Conservation (phyloP, 306 rosid genomes). For the Sesbania bispinosa region DNA sequence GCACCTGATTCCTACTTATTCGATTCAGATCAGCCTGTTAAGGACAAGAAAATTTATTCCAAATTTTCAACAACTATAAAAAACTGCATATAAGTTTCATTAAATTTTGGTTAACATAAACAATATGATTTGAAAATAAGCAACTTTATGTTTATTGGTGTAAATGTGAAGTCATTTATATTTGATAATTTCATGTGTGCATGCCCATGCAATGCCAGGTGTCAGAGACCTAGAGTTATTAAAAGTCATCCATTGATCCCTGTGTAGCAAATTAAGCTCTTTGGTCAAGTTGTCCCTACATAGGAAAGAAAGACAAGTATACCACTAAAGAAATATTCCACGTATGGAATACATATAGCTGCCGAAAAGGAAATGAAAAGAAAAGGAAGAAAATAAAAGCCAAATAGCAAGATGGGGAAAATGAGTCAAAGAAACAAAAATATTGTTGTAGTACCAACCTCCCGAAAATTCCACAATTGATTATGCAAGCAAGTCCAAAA, state of each 20-base stretch:
- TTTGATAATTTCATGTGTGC: background rate
- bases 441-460: slow-evolving; percentile 42
- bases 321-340: background rate
- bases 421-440: background rate
- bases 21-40: slow-evolving; percentile 81
- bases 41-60: slow-evolving; percentile 21
- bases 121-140: background rate
- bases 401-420: background rate
- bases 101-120: background rate
- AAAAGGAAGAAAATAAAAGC: too few relatives aligned
- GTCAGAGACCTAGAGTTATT: background rate
- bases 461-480: slow-evolving; percentile 81
- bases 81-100: background rate
- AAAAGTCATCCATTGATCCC: background rate
- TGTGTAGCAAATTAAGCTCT: slow-evolving; percentile 4
- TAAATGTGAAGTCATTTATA: background rate
- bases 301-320: background rate
- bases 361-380: too few relatives aligned
- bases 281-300: background rate
- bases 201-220: background rate
- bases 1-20: slow-evolving; percentile 67
- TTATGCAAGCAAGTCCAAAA: slow-evolving; percentile 92
- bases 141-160: background rate
- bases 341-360: background rate
- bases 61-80: slow-evolving; percentile 16